Evolutionary conservation across 164 flowering plant species (phyloP).

Genomic region (Berberis thunbergii): DNA sequence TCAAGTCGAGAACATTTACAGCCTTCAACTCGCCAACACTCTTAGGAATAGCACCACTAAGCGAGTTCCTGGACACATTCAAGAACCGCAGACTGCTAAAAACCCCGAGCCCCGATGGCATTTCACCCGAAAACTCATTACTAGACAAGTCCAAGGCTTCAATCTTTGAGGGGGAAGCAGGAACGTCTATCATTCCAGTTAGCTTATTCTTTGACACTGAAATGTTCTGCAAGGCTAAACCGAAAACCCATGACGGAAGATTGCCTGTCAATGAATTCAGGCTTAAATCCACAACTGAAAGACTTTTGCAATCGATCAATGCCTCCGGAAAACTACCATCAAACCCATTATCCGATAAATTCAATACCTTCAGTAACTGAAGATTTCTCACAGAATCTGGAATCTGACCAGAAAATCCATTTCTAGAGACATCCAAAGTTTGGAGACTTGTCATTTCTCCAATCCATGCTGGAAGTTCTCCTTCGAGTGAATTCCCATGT

Average conservation of each 20-base stretch:
- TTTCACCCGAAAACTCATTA: constrained; percentile 56
- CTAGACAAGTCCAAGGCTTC: constrained; percentile 56
- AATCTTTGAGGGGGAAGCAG: constrained; percentile 18
- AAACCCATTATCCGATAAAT: constrained; percentile 49
- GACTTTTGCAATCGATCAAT: constrained; percentile 35
- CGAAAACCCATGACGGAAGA: constrained; percentile 66
- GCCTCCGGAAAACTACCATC: constrained; percentile 64
- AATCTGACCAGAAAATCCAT: constrained; percentile 55
- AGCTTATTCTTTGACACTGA: constrained; percentile 28
- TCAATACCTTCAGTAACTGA: constrained; percentile 40
- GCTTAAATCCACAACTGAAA: constrained; percentile 51
- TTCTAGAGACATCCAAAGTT: constrained; percentile 68
- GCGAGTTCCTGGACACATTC: constrained; percentile 60
- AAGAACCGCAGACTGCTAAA: constrained; percentile 46
- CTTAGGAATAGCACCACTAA: constrained; percentile 53
- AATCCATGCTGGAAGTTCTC: constrained; percentile 69
- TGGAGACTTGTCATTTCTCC: constrained; percentile 64
- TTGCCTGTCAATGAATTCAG: constrained; percentile 46
- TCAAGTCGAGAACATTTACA: constrained; percentile 55
- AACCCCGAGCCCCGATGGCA: constrained; percentile 38
- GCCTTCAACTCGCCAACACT: constrained; percentile 56
- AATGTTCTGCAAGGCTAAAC: constrained; percentile 24
- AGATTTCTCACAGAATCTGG: constrained; percentile 58
- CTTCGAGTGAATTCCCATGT: constrained; percentile 40
- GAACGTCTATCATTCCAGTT: constrained; percentile 23